Percentiles rank a stretch among this genome's conserved stretches.
phyloP scores from a whole-genome alignment of 306 rosid genomes.

The Cucurbita pepo region DNA sequence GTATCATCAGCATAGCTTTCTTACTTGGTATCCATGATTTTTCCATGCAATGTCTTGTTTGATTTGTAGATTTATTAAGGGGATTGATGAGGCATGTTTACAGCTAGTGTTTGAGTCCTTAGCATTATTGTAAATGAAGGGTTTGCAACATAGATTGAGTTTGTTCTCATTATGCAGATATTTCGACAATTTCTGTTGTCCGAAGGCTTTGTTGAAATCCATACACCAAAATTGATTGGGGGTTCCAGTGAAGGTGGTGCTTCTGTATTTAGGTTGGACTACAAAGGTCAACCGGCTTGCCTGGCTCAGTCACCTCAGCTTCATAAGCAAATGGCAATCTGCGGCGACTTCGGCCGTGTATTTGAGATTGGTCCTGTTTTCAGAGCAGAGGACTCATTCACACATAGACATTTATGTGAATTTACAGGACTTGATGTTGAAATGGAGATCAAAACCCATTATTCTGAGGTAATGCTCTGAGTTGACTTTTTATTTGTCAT shows the following conservation, averaged over 20 bases:
- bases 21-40: neutral
- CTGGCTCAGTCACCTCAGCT: constrained; percentile 97
- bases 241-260: constrained; percentile 99
- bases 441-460: constrained; percentile 71
- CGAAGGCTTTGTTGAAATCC: constrained; percentile 48
- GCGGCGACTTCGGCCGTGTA: constrained; percentile 75
- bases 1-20: neutral
- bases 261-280: constrained; percentile 71
- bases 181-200: constrained; percentile 56
- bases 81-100: neutral
- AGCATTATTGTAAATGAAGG: neutral
- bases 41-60: neutral
- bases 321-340: constrained; percentile 88
- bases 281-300: constrained; percentile 81
- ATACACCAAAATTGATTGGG: constrained; percentile 69
- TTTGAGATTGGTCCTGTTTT: constrained; percentile 83
- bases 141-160: neutral
- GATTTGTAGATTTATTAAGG: neutral
- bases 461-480: constrained; percentile 53
- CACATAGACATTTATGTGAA: constrained; percentile 91
- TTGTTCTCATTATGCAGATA: constrained; percentile 22
- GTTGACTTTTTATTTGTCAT: neutral
- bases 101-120: neutral
- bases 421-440: constrained; percentile 90
- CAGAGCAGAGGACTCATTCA: constrained; percentile 79